Percentiles rank a stretch among this genome's conserved stretches.
These are phyloP conservation scores for Lolium rigidum DNA, from an alignment of 176 grass and related monocot species.

Conservation along the genomic window DNA sequence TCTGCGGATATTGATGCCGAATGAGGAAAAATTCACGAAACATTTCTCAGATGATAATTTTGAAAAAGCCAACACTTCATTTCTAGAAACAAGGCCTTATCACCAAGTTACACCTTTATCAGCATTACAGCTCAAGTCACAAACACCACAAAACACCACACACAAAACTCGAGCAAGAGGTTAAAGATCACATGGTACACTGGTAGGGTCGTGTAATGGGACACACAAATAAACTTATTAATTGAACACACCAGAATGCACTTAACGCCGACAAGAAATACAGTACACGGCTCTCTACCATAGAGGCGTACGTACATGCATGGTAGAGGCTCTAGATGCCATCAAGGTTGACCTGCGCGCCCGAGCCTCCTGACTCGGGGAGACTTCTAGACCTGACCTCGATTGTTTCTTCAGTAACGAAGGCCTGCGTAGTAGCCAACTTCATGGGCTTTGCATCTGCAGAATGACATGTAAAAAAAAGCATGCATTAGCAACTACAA, in stretches of 20 bases:
- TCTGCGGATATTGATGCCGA: neutral
- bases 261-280: neutral
- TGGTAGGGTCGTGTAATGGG: too few relatives aligned
- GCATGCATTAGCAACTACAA: neutral
- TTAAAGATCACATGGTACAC: too few relatives aligned
- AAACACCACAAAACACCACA: neutral
- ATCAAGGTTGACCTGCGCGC: neutral
- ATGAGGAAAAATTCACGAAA: neutral
- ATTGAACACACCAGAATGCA: neutral
- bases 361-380: neutral
- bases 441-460: conserved; percentile 25
- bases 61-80: neutral
- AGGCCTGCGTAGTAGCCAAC: neutral
- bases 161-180: neutral
- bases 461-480: neutral
- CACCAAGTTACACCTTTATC: neutral
- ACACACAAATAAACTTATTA: neutral
- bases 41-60: neutral
- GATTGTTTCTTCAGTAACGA: neutral
- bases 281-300: neutral
- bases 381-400: neutral
- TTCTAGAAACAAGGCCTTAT: neutral
- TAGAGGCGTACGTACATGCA: neutral
- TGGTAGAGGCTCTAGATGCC: neutral
- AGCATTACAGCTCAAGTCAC: neutral